These are phyloP conservation scores for Notholithocarpus densiflorus DNA, from an alignment of 306 rosid species.

Conservation along the genomic window DNA sequence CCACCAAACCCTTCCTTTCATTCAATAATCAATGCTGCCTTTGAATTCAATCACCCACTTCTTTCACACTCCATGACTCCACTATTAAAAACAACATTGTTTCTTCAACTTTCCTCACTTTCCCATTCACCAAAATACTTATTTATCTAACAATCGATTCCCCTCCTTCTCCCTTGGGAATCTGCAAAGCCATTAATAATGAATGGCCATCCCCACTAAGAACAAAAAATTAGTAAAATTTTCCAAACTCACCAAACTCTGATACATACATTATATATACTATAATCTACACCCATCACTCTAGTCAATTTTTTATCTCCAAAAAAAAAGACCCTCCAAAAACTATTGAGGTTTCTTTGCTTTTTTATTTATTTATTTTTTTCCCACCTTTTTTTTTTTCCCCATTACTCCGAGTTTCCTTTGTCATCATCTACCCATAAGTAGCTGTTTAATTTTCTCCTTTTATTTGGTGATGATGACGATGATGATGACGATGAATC, in stretches of 20 bases:
- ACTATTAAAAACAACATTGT: constrained; percentile 22
- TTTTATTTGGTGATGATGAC: constrained; percentile 51
- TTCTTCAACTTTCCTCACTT: not conserved
- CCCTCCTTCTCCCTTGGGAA: constrained; percentile 74
- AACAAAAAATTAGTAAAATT: constrained; percentile 31
- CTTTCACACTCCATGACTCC: constrained; percentile 53
- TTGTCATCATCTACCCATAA: constrained; percentile 80
- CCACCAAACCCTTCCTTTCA: constrained; percentile 48
- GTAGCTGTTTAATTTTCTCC: constrained; percentile 69
- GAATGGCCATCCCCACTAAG: constrained; percentile 59
- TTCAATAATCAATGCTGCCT: constrained; percentile 44
- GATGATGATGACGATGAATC: constrained; percentile 43
- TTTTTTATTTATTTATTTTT: constrained; percentile 36
- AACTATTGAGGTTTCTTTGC: constrained; percentile 62
- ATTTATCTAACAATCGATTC: constrained; percentile 30
- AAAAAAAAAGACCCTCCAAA: constrained; percentile 47
- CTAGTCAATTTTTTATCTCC: constrained; percentile 44
- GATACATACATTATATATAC: constrained; percentile 31
- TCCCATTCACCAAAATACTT: constrained; percentile 24
- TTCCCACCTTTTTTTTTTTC: not conserved
- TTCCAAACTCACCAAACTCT: constrained; percentile 59
- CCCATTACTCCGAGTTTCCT: constrained; percentile 50
- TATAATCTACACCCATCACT: constrained; percentile 57
- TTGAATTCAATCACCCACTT: constrained; percentile 54
- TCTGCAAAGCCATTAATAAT: constrained; percentile 75